These are phyloP conservation scores for Starmerella bombicola DNA, from an alignment of 805 yeast species.

Conservation along the genomic window DNA sequence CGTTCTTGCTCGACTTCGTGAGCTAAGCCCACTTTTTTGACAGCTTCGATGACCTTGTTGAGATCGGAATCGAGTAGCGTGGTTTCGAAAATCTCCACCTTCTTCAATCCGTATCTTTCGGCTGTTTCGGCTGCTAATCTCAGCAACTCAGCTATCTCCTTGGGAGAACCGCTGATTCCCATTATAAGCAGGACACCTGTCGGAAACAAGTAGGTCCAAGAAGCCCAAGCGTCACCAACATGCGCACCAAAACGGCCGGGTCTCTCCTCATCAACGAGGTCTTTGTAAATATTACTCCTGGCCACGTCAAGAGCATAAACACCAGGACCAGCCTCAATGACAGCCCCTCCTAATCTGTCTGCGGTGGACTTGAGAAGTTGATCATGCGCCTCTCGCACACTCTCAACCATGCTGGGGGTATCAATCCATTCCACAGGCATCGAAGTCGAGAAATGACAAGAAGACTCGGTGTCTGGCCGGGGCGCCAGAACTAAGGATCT, in stretches of 20 bases:
- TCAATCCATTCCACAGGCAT: not conserved
- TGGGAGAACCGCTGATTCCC: not conserved
- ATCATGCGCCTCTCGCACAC: not conserved
- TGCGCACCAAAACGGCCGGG: not conserved
- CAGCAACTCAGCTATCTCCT: not conserved
- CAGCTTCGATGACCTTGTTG: not conserved
- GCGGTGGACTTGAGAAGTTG: not conserved
- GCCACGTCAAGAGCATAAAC: not conserved
- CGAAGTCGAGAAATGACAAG: not conserved
- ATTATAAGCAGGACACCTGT: not conserved
- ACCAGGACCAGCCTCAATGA: not conserved
- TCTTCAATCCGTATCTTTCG: not conserved
- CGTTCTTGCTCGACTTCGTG: not conserved
- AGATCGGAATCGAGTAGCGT: not conserved
- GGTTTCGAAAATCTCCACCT: conserved; percentile 1
- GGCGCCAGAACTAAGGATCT: not conserved
- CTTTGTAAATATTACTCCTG: not conserved
- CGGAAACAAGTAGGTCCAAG: not conserved
- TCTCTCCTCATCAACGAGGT: not conserved
- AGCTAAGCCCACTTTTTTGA: not conserved
- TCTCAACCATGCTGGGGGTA: not conserved
- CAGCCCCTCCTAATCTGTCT: not conserved
- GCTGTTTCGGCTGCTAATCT: not conserved
- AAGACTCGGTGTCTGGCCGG: no score
- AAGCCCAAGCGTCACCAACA: not conserved